Evolutionary conservation across 257 asterid species (phyloP), one percentile per base, ranked within the genome.

Genomic region (Penstemon davidsonii): DNA sequence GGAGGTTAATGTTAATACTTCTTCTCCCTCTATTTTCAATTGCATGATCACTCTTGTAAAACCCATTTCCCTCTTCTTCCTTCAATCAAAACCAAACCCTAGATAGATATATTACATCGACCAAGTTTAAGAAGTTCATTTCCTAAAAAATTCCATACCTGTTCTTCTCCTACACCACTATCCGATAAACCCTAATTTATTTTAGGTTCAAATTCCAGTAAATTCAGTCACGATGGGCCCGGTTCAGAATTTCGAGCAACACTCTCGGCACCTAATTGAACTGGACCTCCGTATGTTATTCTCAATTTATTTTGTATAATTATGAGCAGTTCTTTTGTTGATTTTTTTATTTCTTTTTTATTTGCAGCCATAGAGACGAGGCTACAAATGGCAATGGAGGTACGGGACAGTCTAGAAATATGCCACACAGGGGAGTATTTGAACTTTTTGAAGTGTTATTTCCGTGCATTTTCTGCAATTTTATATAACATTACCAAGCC

Each of bases 391-490:
- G 99, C 89, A 4, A 83, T 86, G 95, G 99, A 94, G 89, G 97
- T 94, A 3, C 87, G 96, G 86, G 99, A 94, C 72, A 94, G 99
- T 75, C 82, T 94, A 80, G 99, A 94, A 84, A 94, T 94, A 74
- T 91, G 97, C 72, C 99, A 94, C 80, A 91, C 99, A 4, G 99
- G 97, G 84, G 99, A 94, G 87, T 94, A 94, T 77, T 83, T 94
- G 70, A 91, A 91, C 78, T 94, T 94, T 70, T 76, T 94, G 51
- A 91, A 79, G 72, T 94, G 97, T 78, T 94, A 94, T 68, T 94
- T 94, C 71, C 95, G 95, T 51, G 87, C 99, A 1, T 94, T 94
- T 78, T 91, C 99, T 4, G 80, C 84, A 47, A 85, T 94, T 77
- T 64, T 94, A 33, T 86, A 84, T 64, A 83, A 85, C 0, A 82